phyloP scores from a whole-genome alignment of 345 rosid genomes.

The Zanthoxylum bungeanum region DNA sequence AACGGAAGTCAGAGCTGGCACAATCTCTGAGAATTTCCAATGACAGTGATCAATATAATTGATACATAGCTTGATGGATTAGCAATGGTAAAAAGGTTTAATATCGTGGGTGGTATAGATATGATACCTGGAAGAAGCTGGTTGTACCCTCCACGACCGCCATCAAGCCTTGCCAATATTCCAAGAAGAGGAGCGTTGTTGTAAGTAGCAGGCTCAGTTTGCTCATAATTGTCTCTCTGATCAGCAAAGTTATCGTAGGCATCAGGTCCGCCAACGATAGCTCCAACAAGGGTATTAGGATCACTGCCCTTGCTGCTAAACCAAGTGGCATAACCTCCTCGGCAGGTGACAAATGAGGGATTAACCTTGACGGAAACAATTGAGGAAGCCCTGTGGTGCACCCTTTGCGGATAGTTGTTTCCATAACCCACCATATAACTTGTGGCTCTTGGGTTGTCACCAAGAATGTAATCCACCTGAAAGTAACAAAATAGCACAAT shows the following conservation, averaged over 20 bases:
- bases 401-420: slow-evolving; percentile 82
- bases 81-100: neutral
- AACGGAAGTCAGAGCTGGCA: slow-evolving; percentile 45
- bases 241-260: slow-evolving; percentile 94
- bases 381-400: slow-evolving; percentile 91
- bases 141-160: slow-evolving; percentile 66
- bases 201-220: slow-evolving; percentile 98
- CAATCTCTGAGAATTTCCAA: slow-evolving; percentile 29
- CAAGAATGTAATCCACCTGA: slow-evolving; percentile 92
- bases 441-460: slow-evolving; percentile 95
- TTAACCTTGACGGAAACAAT: slow-evolving; percentile 77
- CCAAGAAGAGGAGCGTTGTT: slow-evolving; percentile 97
- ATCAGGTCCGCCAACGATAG: slow-evolving; percentile 95
- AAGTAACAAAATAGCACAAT: neutral
- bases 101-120: neutral
- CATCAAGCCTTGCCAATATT: slow-evolving; percentile 70
- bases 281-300: slow-evolving; percentile 90
- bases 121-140: slow-evolving; percentile 89
- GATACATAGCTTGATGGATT: neutral
- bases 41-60: slow-evolving; percentile 2
- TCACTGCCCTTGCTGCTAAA: slow-evolving; percentile 69
- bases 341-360: slow-evolving; percentile 67
- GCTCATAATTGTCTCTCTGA: slow-evolving; percentile 88
- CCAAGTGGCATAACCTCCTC: slow-evolving; percentile 96
- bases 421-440: slow-evolving; percentile 99